Base-by-base conservation (phyloP, 441 rosid genomes). In the Jatropha podagrica region DNA sequence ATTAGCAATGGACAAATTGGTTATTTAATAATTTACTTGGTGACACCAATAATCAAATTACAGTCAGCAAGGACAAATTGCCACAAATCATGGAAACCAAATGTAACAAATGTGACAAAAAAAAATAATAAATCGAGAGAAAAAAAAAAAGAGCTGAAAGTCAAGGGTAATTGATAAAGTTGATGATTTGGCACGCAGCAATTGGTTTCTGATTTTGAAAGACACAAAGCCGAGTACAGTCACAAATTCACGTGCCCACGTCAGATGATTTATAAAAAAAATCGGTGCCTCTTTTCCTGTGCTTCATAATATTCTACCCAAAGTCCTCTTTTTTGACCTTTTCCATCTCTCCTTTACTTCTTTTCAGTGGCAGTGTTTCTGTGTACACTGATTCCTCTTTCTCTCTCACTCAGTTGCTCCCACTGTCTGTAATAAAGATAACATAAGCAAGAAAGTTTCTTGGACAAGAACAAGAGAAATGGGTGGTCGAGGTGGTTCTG, bases 401-500 rank as follows among this genome's bases (percentile, higher is more conserved):
- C 23, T 48, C 58, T 54, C 58, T 54, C 58, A 32, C 10, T 48
- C 69, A 41, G 51, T 44, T n/a, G 18, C 14, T n/a, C 20, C 5
- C n/a, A 7, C 4, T 14, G 9, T 14, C 32, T 9, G 1, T 10
- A 27, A 17, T 13, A n/a, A n/a, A 2, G 10, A 18, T 11, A 20
- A 18, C 14, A 40, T 5, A 58, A 38, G 49, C 13, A 66, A 66
- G 41, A n/a, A 26, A 18, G 40, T n/a, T 17, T 37, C n/a, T 37
- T 27, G 4, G 5, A 12, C 4, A 12, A 61, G 27, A 5, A 18
- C 2, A 12, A 11, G n/a, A 27, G 17, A 40, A 41, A 8, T 6
- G 55, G 12, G 70, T 75, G 82, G 32, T 32, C 32, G 32, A 1
- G 76, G 82, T 79, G 92, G 88, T 46, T 85, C 86, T 69, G 89